Evolutionary conservation across 768 basidiomycete species (phyloP), one percentile per base, ranked within the genome.

Genomic region (Rhizopogon vinicolor): DNA sequence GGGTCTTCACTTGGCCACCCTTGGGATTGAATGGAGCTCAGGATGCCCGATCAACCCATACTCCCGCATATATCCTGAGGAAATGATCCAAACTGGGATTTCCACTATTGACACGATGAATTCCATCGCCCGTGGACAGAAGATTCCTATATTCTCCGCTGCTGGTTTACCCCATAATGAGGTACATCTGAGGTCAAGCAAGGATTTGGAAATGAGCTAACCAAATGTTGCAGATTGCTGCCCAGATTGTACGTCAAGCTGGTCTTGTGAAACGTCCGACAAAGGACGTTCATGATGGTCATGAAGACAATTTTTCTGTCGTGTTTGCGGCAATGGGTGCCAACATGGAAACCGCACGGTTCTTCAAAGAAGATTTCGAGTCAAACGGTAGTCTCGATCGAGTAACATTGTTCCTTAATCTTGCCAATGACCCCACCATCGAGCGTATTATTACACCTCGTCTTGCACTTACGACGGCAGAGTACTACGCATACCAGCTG

Each of bases 271-370:
- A 93, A 75, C 81, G 94, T 44, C 96, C 97, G 7, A 93, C 91
- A 45, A 98, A 98, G 74, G 93, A 91, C 65, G 94, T 96, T 14
- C 95, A 95, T 66, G 97, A 99, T 67, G 96, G 94, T 54, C 96
- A 98, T 74, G 96, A 97, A 78, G 96, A 99, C 77, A 99, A 99
- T 74, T 99, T 99, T 82, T 96, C 93, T 46, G 95, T 99, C 66
- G 97, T 98, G 46, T 99, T 98, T 70, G 97, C 95, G 54, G 97
- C 97, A 41, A 98, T 99, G 97, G 97, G 97, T 82, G 97, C 96
- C 57, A 99, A 99, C 78, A 97, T 97, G 94, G 97, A 99, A 74
- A 98, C 97, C 6, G 97, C 97, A 46, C 86, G 96, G 52, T 99
- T 97, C 81, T 99, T 99, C 89, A 95, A 96, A 74, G 91, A 95